Evolutionary conservation across 2,329 filamentous ascomycete genomes (phyloP).

Genomic region (Paracoccidioides brasiliensis): DNA sequence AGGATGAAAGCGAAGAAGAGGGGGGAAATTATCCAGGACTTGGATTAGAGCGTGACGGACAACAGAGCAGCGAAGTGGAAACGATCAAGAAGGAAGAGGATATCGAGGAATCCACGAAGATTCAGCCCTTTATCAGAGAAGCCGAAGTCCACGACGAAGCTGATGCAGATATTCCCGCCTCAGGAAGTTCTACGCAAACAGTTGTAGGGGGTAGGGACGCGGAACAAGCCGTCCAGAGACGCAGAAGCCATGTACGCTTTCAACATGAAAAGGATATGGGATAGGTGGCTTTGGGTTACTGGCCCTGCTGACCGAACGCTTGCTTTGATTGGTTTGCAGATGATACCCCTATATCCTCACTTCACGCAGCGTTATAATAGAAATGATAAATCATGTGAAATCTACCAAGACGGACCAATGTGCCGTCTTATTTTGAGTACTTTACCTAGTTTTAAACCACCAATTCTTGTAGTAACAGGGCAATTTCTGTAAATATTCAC

Average conservation of each 20-base stretch:
- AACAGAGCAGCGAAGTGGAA: constrained; percentile 9
- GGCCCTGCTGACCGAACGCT: neutral
- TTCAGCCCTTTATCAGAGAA: constrained; percentile 13
- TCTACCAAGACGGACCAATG: too few relatives aligned
- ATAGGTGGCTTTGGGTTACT: neutral
- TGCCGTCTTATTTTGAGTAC: too few relatives aligned
- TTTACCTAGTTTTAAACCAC: too few relatives aligned
- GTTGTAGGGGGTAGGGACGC: neutral
- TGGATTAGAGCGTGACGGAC: neutral
- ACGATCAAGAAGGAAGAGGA: constrained; percentile 20
- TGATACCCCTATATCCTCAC: neutral
- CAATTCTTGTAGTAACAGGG: too few relatives aligned
- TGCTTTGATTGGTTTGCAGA: neutral
- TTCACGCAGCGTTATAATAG: neutral
- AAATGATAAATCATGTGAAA: neutral
- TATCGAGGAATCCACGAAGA: constrained; percentile 12
- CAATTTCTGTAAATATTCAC: too few relatives aligned
- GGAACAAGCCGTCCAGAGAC: constrained; percentile 3
- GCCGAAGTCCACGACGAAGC: constrained; percentile 11
- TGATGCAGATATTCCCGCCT: neutral
- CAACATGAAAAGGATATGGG: constrained; percentile 1
- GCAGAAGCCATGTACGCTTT: neutral
- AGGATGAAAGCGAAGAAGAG: constrained; percentile 13
- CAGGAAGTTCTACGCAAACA: constrained; percentile 3
- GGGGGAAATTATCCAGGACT: neutral